Evolutionary conservation across 768 basidiomycete species (phyloP).

Genomic region (Tylopilus vinaceipallidus): DNA sequence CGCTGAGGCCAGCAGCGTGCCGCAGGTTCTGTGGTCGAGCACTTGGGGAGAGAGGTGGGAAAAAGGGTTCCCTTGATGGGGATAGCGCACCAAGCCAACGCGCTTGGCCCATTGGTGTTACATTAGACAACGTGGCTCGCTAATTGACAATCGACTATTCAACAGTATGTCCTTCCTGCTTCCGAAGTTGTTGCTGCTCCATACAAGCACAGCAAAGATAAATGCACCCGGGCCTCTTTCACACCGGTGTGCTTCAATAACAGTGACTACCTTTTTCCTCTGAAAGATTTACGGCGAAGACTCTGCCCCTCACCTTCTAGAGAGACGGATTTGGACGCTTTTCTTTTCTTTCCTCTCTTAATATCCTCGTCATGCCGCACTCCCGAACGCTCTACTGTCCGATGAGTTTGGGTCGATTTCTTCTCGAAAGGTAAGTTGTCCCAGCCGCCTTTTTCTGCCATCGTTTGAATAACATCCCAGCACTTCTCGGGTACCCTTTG

Average conservation of each 20-base stretch:
- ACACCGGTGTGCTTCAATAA: too few species aligned
- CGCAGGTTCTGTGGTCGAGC: slow-evolving; percentile 12
- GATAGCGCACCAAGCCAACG: too few species aligned
- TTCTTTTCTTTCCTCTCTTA: slow-evolving; percentile 26
- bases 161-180: too few species aligned
- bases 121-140: too few species aligned
- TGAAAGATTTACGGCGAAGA: slow-evolving; percentile 23
- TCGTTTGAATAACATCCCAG: slow-evolving; percentile 55
- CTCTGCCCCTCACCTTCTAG: slow-evolving; percentile 3
- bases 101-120: too few species aligned
- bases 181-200: too few species aligned
- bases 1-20: slow-evolving; percentile 27
- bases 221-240: too few species aligned
- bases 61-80: slow-evolving; percentile 16
- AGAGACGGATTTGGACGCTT: neutral
- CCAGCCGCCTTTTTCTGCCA: slow-evolving; percentile 82
- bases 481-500: slow-evolving; percentile 70
- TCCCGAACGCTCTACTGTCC: neutral
- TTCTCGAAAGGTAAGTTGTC: slow-evolving; percentile 46
- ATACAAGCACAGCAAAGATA: too few species aligned
- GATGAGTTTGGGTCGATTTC: slow-evolving; percentile 20
- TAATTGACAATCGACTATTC: too few species aligned
- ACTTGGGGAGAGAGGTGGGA: slow-evolving; percentile 30
- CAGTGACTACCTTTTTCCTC: slow-evolving; percentile 16
- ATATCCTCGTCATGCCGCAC: neutral